Base-by-base conservation (phyloP, 2,329 filamentous ascomycete genomes). In the Hypomyces perniciosus region DNA sequence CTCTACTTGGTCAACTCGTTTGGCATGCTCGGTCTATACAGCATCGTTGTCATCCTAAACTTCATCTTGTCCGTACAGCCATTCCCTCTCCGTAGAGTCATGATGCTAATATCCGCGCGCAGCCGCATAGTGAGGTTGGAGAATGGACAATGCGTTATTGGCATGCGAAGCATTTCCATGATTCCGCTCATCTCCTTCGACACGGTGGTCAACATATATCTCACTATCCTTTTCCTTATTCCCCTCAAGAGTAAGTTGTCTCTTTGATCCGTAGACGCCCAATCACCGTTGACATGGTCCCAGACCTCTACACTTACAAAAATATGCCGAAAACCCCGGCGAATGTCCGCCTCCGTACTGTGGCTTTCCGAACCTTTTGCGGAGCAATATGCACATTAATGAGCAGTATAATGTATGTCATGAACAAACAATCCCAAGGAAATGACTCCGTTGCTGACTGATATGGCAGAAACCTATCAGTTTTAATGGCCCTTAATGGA, bases 111-210 rank as follows among this genome's bases (percentile, higher is more conserved):
- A 4, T 8, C 5, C 2, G 8, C n/a, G 8, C n/a, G 20, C 52
- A 81, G 78, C 58, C 81, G 81, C 4, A 79, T 83, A 41, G 74
- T 78, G 3, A 74, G 73, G 50, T 75, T 83, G 47, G 68, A 78
- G 2, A 61, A 79, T 8, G 77, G 76, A 2, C 65, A 75, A 40
- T 86, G 83, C 57, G 74, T 80, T 50, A 84, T 85, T 49, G 83
- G 83, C 13, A 81, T 85, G 75, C 66, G 78, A 57, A 76, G 70
- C 46, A 65, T 73, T 4, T 76, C 78, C 4, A 79, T 85, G 72
- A 74, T 84, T 29, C 80, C 81, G 0, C 71, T 86, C 8, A 81
- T 86, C 41, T 68, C 69, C 0, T 83, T 84, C 55, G 82, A 85
- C 55, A 67, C 81, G 9, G 56, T 82, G 2, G 75, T 83, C 49